Conservation (phyloP, 495 filamentous ascomycete genomes). For the Aspergillus mulundensis region DNA sequence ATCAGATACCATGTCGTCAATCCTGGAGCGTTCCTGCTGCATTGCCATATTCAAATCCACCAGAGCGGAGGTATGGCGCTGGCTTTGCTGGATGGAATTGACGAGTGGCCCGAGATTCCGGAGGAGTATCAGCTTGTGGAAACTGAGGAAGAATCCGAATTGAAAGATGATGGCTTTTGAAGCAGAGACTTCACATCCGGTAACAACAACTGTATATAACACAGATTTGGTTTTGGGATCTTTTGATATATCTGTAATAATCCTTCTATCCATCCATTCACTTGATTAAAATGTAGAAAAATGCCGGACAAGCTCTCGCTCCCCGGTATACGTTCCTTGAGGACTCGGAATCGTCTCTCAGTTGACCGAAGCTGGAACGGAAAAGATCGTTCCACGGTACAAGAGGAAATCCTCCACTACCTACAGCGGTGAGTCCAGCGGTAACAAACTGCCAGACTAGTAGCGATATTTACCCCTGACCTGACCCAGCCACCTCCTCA, state of each 20-base stretch:
- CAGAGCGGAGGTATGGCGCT: constrained; percentile 53
- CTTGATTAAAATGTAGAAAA: too few relatives aligned
- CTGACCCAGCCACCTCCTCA: not conserved
- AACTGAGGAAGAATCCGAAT: not conserved
- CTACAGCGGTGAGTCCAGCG: not conserved
- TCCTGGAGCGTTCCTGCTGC: constrained; percentile 55
- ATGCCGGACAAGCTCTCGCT: too few relatives aligned
- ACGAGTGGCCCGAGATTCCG: constrained; percentile 48
- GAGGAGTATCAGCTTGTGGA: constrained; percentile 18
- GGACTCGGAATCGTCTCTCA: too few relatives aligned
- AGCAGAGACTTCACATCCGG: not conserved
- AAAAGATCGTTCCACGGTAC: not conserved
- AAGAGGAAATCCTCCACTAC: not conserved
- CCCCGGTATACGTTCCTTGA: too few relatives aligned
- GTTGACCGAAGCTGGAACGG: too few relatives aligned
- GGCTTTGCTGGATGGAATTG: constrained; percentile 53
- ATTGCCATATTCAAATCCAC: constrained; percentile 61
- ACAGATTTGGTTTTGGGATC: too few relatives aligned
- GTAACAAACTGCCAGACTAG: not conserved
- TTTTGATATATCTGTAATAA: too few relatives aligned
- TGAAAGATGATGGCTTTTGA: not conserved
- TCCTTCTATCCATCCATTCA: too few relatives aligned
- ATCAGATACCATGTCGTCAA: constrained; percentile 56
- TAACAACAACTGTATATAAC: not conserved
- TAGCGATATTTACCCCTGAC: not conserved